Percentiles rank a stretch among this genome's conserved stretches.
Conservation (phyloP, 192 early-diverging fungal genomes). For the Entrophospora sp. region DNA sequence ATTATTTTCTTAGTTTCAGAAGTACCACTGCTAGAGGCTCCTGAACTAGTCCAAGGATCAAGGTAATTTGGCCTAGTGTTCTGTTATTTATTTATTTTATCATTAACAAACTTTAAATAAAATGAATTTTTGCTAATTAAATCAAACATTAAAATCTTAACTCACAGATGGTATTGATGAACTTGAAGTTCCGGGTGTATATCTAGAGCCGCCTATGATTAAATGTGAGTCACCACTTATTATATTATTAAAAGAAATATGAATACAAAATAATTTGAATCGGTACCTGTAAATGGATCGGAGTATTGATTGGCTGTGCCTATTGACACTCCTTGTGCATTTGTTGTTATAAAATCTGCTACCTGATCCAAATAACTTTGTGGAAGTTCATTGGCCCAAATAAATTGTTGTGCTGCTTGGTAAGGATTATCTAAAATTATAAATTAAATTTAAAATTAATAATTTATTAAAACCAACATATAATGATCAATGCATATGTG, state of each 20-base stretch:
- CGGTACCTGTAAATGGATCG: slow-evolving; percentile 47
- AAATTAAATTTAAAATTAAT: slow-evolving; percentile 9
- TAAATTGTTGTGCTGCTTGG: slow-evolving; percentile 83
- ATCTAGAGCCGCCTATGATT: no score
- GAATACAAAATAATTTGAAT: no score
- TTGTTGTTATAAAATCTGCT: slow-evolving; percentile 87
- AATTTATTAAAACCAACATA: not conserved
- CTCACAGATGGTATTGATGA: no score
- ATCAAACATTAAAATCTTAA: no score
- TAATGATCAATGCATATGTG: not conserved
- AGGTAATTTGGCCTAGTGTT: no score
- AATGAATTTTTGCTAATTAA: no score
- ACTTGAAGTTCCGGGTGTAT: no score
- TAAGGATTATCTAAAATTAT: slow-evolving; percentile 78
- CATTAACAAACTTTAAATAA: no score
- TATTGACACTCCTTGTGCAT: slow-evolving; percentile 57
- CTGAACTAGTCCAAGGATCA: no score
- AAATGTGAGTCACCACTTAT: no score
- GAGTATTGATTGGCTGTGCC: slow-evolving; percentile 31
- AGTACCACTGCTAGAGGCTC: not conserved
- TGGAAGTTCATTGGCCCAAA: slow-evolving; percentile 68
- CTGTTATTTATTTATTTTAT: no score
- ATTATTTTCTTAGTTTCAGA: slow-evolving; percentile 5
- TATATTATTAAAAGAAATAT: no score
- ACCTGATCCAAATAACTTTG: slow-evolving; percentile 87